These are phyloP conservation scores for Kondoa subrosea DNA, from an alignment of 768 basidiomycete genomes.

Conservation along the genomic window DNA sequence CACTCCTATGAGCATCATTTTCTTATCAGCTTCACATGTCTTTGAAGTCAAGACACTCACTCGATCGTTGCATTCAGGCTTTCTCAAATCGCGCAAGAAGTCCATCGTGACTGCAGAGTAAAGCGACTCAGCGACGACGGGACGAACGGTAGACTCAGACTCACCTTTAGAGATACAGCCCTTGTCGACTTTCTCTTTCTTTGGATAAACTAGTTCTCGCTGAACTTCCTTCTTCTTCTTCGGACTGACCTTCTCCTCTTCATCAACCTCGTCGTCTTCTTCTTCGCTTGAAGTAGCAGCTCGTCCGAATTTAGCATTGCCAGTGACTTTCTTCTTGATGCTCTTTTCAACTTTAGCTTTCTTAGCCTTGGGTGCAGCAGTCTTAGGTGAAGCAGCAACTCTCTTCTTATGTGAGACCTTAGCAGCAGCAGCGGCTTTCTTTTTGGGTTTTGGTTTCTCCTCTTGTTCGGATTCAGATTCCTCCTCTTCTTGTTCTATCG, in stretches of 20 bases:
- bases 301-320: neutral
- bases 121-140: neutral
- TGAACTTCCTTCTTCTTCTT: neutral
- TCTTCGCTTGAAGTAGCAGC: neutral
- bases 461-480: neutral
- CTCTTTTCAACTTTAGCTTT: neutral
- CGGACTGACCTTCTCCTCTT: neutral
- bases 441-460: neutral
- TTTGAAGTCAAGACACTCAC: too few species aligned
- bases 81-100: constrained; percentile 55
- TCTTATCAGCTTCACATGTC: too few species aligned
- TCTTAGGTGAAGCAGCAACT: neutral
- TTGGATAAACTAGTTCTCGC: neutral
- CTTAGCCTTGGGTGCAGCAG: too few species aligned
- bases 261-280: neutral
- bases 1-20: too few species aligned
- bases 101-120: constrained; percentile 35
- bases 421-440: neutral
- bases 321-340: constrained; percentile 2
- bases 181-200: neutral
- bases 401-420: constrained; percentile 4
- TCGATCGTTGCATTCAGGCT: constrained; percentile 40
- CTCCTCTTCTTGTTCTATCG: neutral
- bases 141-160: neutral
- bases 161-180: neutral